These are phyloP conservation scores for Lentinula edodes DNA, from an alignment of 768 basidiomycete species.

Conservation along the genomic window DNA sequence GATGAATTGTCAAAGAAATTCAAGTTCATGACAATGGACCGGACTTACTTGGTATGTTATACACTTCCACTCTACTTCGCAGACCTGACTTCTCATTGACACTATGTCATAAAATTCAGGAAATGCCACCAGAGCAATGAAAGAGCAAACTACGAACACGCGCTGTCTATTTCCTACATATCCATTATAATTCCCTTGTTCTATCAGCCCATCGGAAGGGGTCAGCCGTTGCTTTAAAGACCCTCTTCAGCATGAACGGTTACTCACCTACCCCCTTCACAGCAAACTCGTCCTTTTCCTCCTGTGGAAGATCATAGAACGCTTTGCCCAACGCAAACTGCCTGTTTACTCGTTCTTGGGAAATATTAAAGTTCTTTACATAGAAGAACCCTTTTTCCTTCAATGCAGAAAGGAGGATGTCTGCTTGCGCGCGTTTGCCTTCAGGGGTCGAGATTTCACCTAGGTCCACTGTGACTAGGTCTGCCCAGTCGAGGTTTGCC, in stretches of 20 bases:
- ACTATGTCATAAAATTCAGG: slow-evolving; percentile 12
- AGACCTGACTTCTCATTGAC: slow-evolving; percentile 30
- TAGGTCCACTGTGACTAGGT: slow-evolving; percentile 41
- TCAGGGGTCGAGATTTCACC: slow-evolving; percentile 31
- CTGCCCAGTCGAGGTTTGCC: slow-evolving; percentile 47
- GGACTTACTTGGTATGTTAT: slow-evolving; percentile 41
- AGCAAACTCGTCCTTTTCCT: slow-evolving; percentile 42
- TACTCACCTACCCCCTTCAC: slow-evolving; percentile 27
- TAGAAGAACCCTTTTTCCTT: slow-evolving; percentile 48
- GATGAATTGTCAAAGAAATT: background rate
- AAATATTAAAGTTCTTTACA: slow-evolving; percentile 45
- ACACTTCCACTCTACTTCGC: slow-evolving; percentile 39
- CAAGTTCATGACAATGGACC: slow-evolving; percentile 3
- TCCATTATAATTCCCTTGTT: slow-evolving; percentile 41
- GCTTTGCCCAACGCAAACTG: slow-evolving; percentile 42
- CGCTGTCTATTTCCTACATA: slow-evolving; percentile 40
- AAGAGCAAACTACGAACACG: slow-evolving; percentile 19
- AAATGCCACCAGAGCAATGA: background rate
- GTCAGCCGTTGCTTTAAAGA: background rate
- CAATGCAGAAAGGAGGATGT: slow-evolving; percentile 36
- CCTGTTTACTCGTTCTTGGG: slow-evolving; percentile 40
- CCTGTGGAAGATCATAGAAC: slow-evolving; percentile 45
- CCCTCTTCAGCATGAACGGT: too few relatives aligned
- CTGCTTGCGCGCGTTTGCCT: slow-evolving; percentile 35
- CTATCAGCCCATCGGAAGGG: slow-evolving; percentile 9